Evolutionary conservation across 2,329 filamentous ascomycete genomes (phyloP), one percentile per base, ranked within the genome.

Genomic region (Bimuria novae-zelandiae): DNA sequence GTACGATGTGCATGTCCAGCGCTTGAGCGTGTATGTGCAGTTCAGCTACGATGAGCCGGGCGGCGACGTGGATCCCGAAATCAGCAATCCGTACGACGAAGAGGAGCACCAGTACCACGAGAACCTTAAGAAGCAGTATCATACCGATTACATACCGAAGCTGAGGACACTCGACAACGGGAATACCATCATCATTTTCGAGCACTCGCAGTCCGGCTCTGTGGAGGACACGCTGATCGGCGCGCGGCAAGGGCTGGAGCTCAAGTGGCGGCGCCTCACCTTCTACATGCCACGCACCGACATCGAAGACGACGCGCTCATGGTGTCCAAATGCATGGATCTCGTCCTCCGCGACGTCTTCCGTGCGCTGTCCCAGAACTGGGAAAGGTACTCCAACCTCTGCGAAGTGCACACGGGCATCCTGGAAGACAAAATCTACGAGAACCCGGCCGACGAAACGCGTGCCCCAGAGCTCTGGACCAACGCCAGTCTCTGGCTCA

Each of bases 381-480:
- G 80, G 80, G 75, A 78, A 42, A 70, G 70, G 10, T 77, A 80
- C 49, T 60, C 82, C 12, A 70, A 71, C 29, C 69, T 74, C 10
- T 79, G 76, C 17, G 76, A 77, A 59, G 77, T 79, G 11, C 80
- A 82, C 55, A 76, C 81, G 14, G 73, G 72, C 16, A 79, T 82
- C 33, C 68, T 82, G 4, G 51, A 70, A 45, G 67, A 71, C 53
- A 71, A 67, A 52, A 78, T 83, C 46, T 83, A 81, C 52, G 81
- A 82, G 27, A 78, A 78, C 29, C 80, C 80, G 0, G 79, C 80
- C 3, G 80, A 83, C 46, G 80, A 82, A 56, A 77, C 74, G 8
- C 72, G 80, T 1, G 80, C 80, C 0, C 79, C 79, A 1, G 79
- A 82, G 53, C 67, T 82, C 7, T 83, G 80, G 79, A 73, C 70